Conservation (phyloP, 495 filamentous ascomycete genomes). For the Recurvomyces mirabilis region DNA sequence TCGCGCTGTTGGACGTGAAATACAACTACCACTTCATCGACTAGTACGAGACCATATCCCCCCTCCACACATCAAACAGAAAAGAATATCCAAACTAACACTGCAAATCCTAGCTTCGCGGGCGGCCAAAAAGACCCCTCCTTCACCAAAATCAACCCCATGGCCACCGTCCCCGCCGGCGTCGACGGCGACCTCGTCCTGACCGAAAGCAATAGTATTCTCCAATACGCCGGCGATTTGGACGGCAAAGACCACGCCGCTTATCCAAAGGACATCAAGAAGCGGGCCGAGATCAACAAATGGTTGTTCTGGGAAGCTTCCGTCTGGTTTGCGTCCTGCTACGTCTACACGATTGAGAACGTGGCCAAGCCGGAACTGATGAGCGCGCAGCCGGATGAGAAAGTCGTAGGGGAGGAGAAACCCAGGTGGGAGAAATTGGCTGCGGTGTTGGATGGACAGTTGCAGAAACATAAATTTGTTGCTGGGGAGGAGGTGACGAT, state of each 20-base stretch:
- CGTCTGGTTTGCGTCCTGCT: conserved; percentile 26
- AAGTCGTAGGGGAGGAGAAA: conserved; percentile 21
- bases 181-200: conserved; percentile 24
- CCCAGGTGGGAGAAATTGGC: conserved; percentile 24
- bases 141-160: conserved; percentile 28
- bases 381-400: conserved; percentile 21
- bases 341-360: conserved; percentile 29
- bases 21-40: conserved; percentile 27
- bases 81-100: conserved; percentile 22
- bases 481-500: conserved; percentile 28
- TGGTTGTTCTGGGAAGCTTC: conserved; percentile 31
- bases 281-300: conserved; percentile 24
- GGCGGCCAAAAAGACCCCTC: conserved; percentile 25
- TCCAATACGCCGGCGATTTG: conserved; percentile 27
- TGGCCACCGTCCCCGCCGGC: conserved; percentile 27
- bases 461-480: conserved; percentile 28
- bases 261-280: conserved; percentile 27
- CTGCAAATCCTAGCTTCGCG: conserved; percentile 21
- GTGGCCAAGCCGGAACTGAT: conserved; percentile 30
- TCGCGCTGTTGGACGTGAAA: conserved; percentile 25
- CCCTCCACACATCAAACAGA: conserved; percentile 19
- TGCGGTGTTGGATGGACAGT: conserved; percentile 25
- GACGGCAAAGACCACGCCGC: conserved; percentile 10
- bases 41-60: conserved; percentile 13
- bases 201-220: conserved; percentile 32